A percentile compares a stretch with the other conserved stretches of the same genome.
phyloP scores from a whole-genome alignment of 257 asterid genomes.

The Schizonepeta tenuifolia region DNA sequence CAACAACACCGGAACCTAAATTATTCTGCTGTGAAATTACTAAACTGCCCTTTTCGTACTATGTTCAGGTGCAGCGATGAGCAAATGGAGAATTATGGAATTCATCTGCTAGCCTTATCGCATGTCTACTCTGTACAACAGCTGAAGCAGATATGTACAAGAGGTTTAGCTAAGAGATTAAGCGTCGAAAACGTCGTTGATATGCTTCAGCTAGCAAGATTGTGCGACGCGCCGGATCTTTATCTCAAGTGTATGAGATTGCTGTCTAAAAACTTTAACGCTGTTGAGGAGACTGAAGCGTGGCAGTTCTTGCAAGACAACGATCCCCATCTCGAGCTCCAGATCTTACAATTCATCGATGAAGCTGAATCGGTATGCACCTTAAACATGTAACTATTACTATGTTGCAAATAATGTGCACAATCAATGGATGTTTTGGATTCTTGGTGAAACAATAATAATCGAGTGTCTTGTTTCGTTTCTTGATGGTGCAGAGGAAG shows the following conservation, averaged over 20 bases:
- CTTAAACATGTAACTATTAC: not conserved
- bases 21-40: slow-evolving; percentile 19
- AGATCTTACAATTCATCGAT: slow-evolving; percentile 76
- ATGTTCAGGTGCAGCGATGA: slow-evolving; percentile 70
- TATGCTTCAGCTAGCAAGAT: slow-evolving; percentile 79
- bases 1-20: slow-evolving; percentile 27
- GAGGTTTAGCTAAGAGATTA: slow-evolving; percentile 52
- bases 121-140: slow-evolving; percentile 80
- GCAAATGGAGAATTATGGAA: slow-evolving; percentile 75
- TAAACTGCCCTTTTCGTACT: slow-evolving; percentile 20
- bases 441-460: slow-evolving; percentile 6
- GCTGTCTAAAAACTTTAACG: slow-evolving; percentile 52
- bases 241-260: slow-evolving; percentile 69
- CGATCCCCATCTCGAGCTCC: slow-evolving; percentile 89
- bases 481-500: slow-evolving; percentile 53
- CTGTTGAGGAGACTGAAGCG: slow-evolving; percentile 80
- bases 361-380: slow-evolving; percentile 75
- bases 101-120: slow-evolving; percentile 79
- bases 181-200: slow-evolving; percentile 71
- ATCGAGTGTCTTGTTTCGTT: slow-evolving; percentile 2
- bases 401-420: not conserved
- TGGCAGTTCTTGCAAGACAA: slow-evolving; percentile 79
- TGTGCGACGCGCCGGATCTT: slow-evolving; percentile 92
- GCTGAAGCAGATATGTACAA: slow-evolving; percentile 77
- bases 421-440: not conserved